Conservation (phyloP, 805 yeast species). For the Geotrichum ghanense region DNA sequence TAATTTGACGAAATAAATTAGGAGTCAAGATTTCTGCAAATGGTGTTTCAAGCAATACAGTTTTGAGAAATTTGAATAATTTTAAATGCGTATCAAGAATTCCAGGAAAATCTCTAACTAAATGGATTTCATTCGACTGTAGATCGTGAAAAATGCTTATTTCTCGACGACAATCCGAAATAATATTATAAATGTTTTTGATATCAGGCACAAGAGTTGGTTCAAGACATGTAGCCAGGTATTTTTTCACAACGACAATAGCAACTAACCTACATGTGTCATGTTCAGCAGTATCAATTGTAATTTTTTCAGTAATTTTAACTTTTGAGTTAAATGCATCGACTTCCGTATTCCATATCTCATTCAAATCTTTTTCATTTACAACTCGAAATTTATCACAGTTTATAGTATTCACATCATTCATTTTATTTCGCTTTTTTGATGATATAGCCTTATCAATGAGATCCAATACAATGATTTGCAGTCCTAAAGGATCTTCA, state of each 20-base stretch:
- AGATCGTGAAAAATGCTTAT: slow-evolving; percentile 31
- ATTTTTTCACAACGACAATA: slow-evolving; percentile 14
- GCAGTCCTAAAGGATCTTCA: slow-evolving; percentile 29
- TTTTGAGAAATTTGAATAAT: slow-evolving; percentile 37
- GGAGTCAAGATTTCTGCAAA: slow-evolving; percentile 30
- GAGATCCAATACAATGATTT: slow-evolving; percentile 28
- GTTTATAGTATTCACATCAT: slow-evolving; percentile 5
- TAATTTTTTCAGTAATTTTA: slow-evolving; percentile 30
- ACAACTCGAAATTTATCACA: slow-evolving; percentile 2
- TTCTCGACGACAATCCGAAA: too few relatives aligned
- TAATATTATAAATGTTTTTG: too few relatives aligned
- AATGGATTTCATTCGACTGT: slow-evolving; percentile 42
- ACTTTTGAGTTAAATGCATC: slow-evolving; percentile 29
- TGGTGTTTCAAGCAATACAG: slow-evolving; percentile 25
- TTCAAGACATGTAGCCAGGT: slow-evolving; percentile 8
- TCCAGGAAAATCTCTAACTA: slow-evolving; percentile 35
- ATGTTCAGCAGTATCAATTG: slow-evolving; percentile 42
- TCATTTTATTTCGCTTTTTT: slow-evolving; percentile 6
- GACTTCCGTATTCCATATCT: slow-evolving; percentile 30
- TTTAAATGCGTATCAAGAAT: slow-evolving; percentile 36
- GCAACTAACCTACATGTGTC: slow-evolving; percentile 39
- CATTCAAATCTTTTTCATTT: slow-evolving; percentile 13
- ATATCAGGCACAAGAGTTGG: too few relatives aligned
- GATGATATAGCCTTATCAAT: slow-evolving; percentile 25
- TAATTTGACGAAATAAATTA: slow-evolving; percentile 32